phyloP scores from a whole-genome alignment of 768 basidiomycete genomes.

The Hygrophoropsis aurantiaca region DNA sequence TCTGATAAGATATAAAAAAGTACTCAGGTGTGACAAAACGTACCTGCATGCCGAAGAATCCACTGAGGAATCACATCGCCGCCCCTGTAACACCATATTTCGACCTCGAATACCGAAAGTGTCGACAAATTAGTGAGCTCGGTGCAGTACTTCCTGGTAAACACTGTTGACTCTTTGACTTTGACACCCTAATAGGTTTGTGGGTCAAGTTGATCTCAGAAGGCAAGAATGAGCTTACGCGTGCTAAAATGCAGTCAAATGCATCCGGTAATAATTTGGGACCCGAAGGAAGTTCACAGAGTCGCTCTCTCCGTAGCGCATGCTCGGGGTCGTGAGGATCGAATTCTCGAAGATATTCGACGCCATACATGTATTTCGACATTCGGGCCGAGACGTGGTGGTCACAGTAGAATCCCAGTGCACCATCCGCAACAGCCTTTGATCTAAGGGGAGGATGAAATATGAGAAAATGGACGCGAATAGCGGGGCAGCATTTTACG shows the following conservation, averaged over 20 bases:
- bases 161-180: conserved; percentile 81
- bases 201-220: conserved; percentile 3
- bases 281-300: conserved; percentile 76
- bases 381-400: conserved; percentile 82
- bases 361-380: conserved; percentile 81
- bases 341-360: conserved; percentile 72
- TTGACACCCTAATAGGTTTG: conserved; percentile 50
- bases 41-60: conserved; percentile 60
- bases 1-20: conserved; percentile 3
- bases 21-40: background rate
- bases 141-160: conserved; percentile 79
- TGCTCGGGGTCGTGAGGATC: conserved; percentile 69
- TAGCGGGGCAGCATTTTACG: conserved; percentile 41
- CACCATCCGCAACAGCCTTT: conserved; percentile 83
- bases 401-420: conserved; percentile 82
- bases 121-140: conserved; percentile 76
- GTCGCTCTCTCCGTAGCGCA: conserved; percentile 55
- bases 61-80: conserved; percentile 69
- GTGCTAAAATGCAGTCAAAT: conserved; percentile 75
- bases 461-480: conserved; percentile 4
- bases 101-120: conserved; percentile 79
- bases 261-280: conserved; percentile 79
- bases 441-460: conserved; percentile 45
- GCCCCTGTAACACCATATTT: conserved; percentile 84
- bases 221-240: conserved; percentile 42